Base-by-base conservation (phyloP, 139 green algal species). In the Closterium sp. region DNA sequence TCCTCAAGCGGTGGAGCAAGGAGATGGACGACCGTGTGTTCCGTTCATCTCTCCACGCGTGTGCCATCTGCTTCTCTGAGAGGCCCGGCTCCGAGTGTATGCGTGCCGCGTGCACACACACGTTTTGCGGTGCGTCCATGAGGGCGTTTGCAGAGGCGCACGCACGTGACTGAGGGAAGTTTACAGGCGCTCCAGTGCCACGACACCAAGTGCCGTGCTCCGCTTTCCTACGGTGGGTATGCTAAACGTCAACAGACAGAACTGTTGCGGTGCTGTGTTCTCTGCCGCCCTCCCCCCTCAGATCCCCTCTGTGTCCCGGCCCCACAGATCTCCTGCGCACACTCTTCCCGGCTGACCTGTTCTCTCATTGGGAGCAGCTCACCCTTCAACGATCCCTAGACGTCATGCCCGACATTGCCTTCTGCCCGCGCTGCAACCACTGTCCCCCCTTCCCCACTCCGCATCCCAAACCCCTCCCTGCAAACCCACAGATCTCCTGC, bases 371-470 rank as follows among this genome's bases (percentile, higher is more conserved):
- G 96, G 97, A 98, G 92, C 73, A 90, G 70, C 94, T 98, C 27
- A 95, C 96, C 88, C 96, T 98, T 88, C 92, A 97, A 92, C 95
- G 95, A 28, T 96, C 96, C 22, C 94, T 98, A 31, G 96, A 97
- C 94, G 88, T 87, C 5, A 98, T 98, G 97, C 70, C 94, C 88
- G 97, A 98, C 89, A 91, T 97, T 31, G 95, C 97, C 19, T 98
- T 97, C 95, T 98, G 97, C 95, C 97, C 97, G 0, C 95, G 97
- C 28, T 99, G 97, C 94, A 93, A 94, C 30, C 88, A 92, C 38
- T 11, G 4, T 45, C 38, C 38, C 38, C 38, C 4, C 38, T 6
- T 73, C 2, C 27, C n/a, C 27, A 2, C 11, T 4, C 45, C 45
- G 10, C 11, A 2, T 70, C 45, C 45, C 45, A 1, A 2, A 1